phyloP scores from a whole-genome alignment of 2,329 filamentous ascomycete species.

The Rhinocladiella similis region DNA sequence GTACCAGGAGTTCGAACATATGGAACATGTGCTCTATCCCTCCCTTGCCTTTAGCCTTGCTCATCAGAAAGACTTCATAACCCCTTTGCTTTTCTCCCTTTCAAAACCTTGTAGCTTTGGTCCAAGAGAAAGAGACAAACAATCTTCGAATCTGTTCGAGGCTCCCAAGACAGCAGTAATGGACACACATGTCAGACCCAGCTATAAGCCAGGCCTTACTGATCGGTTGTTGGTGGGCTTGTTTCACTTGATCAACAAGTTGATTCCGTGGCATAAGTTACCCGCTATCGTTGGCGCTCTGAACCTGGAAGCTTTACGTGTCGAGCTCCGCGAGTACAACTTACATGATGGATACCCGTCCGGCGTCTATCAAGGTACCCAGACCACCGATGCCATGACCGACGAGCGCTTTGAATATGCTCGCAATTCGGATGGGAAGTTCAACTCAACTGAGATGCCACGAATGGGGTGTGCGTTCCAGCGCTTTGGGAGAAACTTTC shows the following conservation, averaged over 20 bases:
- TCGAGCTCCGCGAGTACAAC: slow-evolving; percentile 47
- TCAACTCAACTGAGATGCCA: slow-evolving; percentile 43
- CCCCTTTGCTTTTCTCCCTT: no score
- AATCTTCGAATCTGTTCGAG: not conserved
- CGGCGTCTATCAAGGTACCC: slow-evolving; percentile 38
- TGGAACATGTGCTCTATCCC: not conserved
- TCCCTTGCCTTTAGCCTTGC: no score
- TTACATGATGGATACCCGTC: slow-evolving; percentile 46
- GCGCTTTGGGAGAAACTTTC: slow-evolving; percentile 49
- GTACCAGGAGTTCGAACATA: no score
- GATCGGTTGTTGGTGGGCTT: slow-evolving; percentile 34
- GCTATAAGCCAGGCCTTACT: slow-evolving; percentile 32
- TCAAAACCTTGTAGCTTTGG: no score
- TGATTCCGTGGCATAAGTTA: slow-evolving; percentile 43
- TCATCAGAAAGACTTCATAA: no score
- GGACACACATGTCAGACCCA: slow-evolving; percentile 13
- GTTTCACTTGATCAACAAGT: slow-evolving; percentile 42
- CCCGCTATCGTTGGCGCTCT: slow-evolving; percentile 38
- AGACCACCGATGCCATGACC: slow-evolving; percentile 16
- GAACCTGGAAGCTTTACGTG: slow-evolving; percentile 44
- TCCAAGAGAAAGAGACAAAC: not conserved
- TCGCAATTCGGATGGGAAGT: slow-evolving; percentile 47
- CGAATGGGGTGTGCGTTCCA: slow-evolving; percentile 49
- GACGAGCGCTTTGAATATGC: slow-evolving; percentile 24
- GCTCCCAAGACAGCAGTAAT: not conserved